phyloP scores from a whole-genome alignment of 129 eudicot species.

The Saussurea involucrata region DNA sequence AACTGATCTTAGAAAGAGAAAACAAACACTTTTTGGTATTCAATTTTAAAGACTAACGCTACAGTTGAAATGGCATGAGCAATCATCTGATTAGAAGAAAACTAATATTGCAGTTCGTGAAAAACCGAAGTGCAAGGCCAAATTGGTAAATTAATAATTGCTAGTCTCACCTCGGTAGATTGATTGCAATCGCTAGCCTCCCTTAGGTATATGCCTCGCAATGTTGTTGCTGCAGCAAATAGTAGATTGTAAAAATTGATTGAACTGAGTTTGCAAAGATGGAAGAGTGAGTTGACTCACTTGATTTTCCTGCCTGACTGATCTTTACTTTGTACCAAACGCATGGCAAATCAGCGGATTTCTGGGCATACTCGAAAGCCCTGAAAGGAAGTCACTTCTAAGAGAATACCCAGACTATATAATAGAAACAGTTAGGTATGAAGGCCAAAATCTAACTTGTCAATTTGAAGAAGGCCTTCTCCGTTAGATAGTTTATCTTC shows the following conservation, averaged over 20 bases:
- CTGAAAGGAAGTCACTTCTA: conserved; percentile 36
- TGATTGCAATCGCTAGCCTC: conserved; percentile 69
- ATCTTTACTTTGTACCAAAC: conserved; percentile 71
- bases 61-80: neutral
- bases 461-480: conserved; percentile 95
- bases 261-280: neutral
- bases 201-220: conserved; percentile 90
- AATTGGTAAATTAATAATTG: neutral
- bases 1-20: neutral
- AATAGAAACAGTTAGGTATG: neutral
- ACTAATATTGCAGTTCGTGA: neutral
- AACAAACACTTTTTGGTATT: conserved; percentile 6
- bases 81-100: conserved; percentile 4
- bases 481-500: conserved; percentile 91
- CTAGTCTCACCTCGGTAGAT: conserved; percentile 67
- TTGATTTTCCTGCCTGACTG: conserved; percentile 67
- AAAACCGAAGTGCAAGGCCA: neutral
- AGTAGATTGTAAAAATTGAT: conserved; percentile 9
- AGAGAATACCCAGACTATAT: neutral
- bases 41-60: neutral
- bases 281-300: conserved; percentile 39
- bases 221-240: conserved; percentile 63
- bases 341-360: conserved; percentile 54
- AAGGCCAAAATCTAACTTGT: conserved; percentile 60
- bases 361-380: conserved; percentile 84